phyloP scores from a whole-genome alignment of 352 stramenopile genomes.

The Pythium aphanidermatum region DNA sequence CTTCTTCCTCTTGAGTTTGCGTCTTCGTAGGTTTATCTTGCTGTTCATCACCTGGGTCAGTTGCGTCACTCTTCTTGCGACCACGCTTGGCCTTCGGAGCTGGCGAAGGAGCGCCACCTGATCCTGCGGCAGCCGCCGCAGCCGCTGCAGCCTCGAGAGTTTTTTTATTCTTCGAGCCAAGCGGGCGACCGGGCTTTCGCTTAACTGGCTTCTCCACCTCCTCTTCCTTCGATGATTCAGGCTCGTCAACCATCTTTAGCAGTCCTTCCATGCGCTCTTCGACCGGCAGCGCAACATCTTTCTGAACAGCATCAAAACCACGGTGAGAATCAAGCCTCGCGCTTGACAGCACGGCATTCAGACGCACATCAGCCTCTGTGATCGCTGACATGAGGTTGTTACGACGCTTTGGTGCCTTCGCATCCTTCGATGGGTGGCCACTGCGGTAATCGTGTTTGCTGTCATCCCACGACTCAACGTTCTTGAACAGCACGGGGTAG shows the following conservation, averaged over 20 bases:
- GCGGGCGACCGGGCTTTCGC: conserved; percentile 34
- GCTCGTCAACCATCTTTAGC: conserved; percentile 27
- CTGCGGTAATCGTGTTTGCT: conserved; percentile 57
- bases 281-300: conserved; percentile 48
- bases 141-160: conserved; percentile 17
- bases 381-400: conserved; percentile 61
- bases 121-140: conserved; percentile 9
- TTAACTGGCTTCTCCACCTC: conserved; percentile 18
- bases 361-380: conserved; percentile 53
- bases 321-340: neutral
- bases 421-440: conserved; percentile 56
- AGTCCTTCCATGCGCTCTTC: conserved; percentile 48
- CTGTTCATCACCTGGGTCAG: conserved; percentile 9
- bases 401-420: conserved; percentile 69
- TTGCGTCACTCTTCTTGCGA: conserved; percentile 19
- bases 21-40: conserved; percentile 10
- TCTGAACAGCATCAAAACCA: conserved; percentile 21
- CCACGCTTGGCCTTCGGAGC: conserved; percentile 17
- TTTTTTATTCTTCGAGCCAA: conserved; percentile 38
- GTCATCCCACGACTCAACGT: conserved; percentile 70
- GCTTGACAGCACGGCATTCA: neutral
- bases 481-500: conserved; percentile 49
- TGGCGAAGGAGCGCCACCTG: neutral
- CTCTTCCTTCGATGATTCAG: conserved; percentile 1
- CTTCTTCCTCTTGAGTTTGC: conserved; percentile 27